Percentiles rank a stretch among this genome's conserved stretches.
These are phyloP conservation scores for Trametes cinnabarina DNA, from an alignment of 768 basidiomycete genomes.

Conservation along the genomic window DNA sequence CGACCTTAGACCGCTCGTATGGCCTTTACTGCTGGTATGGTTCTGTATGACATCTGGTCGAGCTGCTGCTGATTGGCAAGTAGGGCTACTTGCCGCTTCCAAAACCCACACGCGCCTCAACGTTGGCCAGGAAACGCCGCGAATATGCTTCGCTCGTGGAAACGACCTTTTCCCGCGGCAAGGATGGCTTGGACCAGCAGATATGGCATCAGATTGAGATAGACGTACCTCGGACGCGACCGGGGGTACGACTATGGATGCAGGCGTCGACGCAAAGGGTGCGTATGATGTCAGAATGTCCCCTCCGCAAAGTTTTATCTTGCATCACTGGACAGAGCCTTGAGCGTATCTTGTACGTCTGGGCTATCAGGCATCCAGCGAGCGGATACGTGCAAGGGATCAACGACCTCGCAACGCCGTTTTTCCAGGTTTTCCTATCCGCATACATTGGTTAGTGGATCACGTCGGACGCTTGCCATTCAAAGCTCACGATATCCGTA, in stretches of 20 bases:
- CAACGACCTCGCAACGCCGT: slow-evolving; percentile 96
- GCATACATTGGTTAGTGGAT: slow-evolving; percentile 78
- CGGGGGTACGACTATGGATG: slow-evolving; percentile 91
- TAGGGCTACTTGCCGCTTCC: slow-evolving; percentile 94
- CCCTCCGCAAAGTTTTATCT: slow-evolving; percentile 16
- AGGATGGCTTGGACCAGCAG: slow-evolving; percentile 85
- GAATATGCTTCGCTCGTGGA: slow-evolving; percentile 91
- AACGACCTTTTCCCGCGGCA: slow-evolving; percentile 84
- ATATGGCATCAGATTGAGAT: slow-evolving; percentile 99
- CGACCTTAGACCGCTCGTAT: slow-evolving; percentile 86
- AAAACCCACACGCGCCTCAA: slow-evolving; percentile 65
- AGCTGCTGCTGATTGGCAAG: neutral
- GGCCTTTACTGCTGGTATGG: slow-evolving; percentile 91
- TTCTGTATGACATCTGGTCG: slow-evolving; percentile 1
- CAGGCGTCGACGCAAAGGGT: slow-evolving; percentile 86
- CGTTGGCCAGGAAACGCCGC: slow-evolving; percentile 84
- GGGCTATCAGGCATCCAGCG: slow-evolving; percentile 98
- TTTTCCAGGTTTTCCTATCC: slow-evolving; percentile 95
- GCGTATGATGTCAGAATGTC: slow-evolving; percentile 26
- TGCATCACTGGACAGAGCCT: slow-evolving; percentile 56
- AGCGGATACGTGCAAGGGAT: slow-evolving; percentile 99
- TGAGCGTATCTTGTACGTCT: slow-evolving; percentile 94
- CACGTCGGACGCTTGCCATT: neutral
- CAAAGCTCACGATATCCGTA: slow-evolving; percentile 30
- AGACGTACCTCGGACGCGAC: slow-evolving; percentile 93